Evolutionary conservation across 805 yeast species (phyloP).

Genomic region (Starmera pachycereana): DNA sequence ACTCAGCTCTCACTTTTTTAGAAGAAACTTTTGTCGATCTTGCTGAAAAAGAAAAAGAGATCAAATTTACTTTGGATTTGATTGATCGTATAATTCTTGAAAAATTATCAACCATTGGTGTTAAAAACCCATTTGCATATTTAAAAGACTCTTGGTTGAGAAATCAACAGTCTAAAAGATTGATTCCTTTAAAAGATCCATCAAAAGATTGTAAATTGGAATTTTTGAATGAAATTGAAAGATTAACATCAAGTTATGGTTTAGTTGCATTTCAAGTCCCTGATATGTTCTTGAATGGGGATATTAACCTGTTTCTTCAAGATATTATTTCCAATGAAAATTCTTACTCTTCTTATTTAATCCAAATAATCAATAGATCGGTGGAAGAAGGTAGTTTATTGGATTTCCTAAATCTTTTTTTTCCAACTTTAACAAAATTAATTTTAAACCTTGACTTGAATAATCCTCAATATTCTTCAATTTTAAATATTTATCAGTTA

Average conservation of each 20-base stretch:
- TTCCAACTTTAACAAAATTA: slow-evolving; percentile 27
- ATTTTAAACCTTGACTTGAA: slow-evolving; percentile 31
- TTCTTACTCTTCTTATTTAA: slow-evolving; percentile 35
- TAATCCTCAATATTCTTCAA: slow-evolving; percentile 40
- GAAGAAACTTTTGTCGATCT: slow-evolving; percentile 15
- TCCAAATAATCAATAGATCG: slow-evolving; percentile 46
- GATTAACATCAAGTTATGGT: slow-evolving; percentile 50
- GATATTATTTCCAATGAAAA: slow-evolving; percentile 21
- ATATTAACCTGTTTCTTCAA: slow-evolving; percentile 18
- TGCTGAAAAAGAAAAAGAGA: slow-evolving; percentile 12
- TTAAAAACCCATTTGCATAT: slow-evolving; percentile 35
- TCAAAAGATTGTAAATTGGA: slow-evolving; percentile 25
- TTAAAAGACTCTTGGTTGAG: slow-evolving; percentile 34
- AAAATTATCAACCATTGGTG: slow-evolving; percentile 43
- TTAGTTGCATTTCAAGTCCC: slow-evolving; percentile 60
- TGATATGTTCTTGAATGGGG: slow-evolving; percentile 30
- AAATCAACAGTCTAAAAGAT: slow-evolving; percentile 31
- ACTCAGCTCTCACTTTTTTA: slow-evolving; percentile 7
- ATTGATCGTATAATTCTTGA: slow-evolving; percentile 48
- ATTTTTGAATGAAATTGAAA: slow-evolving; percentile 37
- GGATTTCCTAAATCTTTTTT: slow-evolving; percentile 47
- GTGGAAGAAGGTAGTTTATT: slow-evolving; percentile 55
- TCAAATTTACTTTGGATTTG: slow-evolving; percentile 7
- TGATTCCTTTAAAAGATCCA: slow-evolving; percentile 31
- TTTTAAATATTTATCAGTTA: slow-evolving; percentile 45